phyloP scores from a whole-genome alignment of 2,329 filamentous ascomycete species.

The Helotiales sp. region DNA sequence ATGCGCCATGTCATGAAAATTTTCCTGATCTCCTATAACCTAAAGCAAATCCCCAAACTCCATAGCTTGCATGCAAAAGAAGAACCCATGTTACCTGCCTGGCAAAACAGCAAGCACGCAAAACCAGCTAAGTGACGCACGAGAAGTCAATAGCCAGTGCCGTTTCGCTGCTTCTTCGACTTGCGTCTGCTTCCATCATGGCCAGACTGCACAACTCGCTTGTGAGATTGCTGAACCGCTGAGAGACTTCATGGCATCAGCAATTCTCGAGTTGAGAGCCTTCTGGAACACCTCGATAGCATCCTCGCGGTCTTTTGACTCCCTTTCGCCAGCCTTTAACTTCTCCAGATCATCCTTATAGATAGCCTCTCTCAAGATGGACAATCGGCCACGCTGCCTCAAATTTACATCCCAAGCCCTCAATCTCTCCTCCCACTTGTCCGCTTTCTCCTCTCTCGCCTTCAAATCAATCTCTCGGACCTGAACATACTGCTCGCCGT shows the following conservation, averaged over 20 bases:
- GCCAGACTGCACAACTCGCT: not conserved
- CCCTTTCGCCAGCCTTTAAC: not conserved
- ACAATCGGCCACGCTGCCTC: not conserved
- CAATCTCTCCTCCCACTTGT: not conserved
- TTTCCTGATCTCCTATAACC: too few relatives aligned
- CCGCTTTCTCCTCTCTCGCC: not conserved
- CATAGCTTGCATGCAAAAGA: too few relatives aligned
- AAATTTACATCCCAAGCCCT: not conserved
- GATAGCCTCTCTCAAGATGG: not conserved
- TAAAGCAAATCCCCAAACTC: too few relatives aligned
- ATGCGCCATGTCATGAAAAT: too few relatives aligned
- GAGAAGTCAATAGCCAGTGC: not conserved
- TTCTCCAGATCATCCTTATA: not conserved
- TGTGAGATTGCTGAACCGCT: not conserved
- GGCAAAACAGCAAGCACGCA: not conserved
- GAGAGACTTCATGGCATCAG: not conserved
- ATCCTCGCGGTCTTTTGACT: not conserved
- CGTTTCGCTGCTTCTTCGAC: not conserved
- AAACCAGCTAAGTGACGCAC: not conserved
- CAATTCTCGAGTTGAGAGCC: not conserved
- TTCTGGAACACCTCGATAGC: not conserved
- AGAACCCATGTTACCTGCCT: too few relatives aligned
- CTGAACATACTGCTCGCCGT: not conserved
- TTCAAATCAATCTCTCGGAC: not conserved
- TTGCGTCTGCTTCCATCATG: not conserved